Evolutionary conservation across 2,329 filamentous ascomycete genomes (phyloP), one percentile per base, ranked within the genome.

Genomic region (Diaporthe nobilis): DNA sequence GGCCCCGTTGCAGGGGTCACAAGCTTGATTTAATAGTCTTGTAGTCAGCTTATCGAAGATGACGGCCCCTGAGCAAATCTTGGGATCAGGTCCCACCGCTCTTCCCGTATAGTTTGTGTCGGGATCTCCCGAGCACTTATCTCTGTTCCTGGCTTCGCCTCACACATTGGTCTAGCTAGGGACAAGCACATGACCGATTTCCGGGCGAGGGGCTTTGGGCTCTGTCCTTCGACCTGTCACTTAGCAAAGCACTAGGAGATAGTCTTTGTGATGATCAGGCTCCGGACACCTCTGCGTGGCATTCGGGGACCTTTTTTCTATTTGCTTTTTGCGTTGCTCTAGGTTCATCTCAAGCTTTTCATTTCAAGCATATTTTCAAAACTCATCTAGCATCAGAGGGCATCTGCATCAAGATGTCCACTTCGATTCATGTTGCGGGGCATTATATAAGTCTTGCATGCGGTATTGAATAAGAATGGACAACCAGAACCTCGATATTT

Each of bases 11-110:
- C 10, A 5, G 9, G 47, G 31, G 34, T 31, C 49, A 70, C 49
- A 55, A 39, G 34, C 65, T 70, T 42, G 25, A 55, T 42, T 8
- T 55, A 70, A 55, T 55, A 70, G 65, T 70, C 65, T 70, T 25
- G 49, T 55, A 70, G 65, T 55, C 65, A 70, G 65, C 65, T 70
- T 70, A 70, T 55, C 12, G 31, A 39, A 5, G 34, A 68, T 55
- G 49, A 70, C 65, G 17, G 49, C 31, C 13, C 65, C 65, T 70
- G 65, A 34, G 65, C 65, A 13, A 70, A 37, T 34, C n/a, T 22
- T 55, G 37, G 47, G 17, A 22, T 70, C 34, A 70, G 65, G n/a
- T 70, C 65, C 65, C 65, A 70, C 65, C 65, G 65, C 65, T 70
- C 49, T 28, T 55, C 34, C 49, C 51, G 17, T 39, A 55, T 42